Conservation (phyloP, 768 basidiomycete genomes). For the Candolleomyces efflorescens region DNA sequence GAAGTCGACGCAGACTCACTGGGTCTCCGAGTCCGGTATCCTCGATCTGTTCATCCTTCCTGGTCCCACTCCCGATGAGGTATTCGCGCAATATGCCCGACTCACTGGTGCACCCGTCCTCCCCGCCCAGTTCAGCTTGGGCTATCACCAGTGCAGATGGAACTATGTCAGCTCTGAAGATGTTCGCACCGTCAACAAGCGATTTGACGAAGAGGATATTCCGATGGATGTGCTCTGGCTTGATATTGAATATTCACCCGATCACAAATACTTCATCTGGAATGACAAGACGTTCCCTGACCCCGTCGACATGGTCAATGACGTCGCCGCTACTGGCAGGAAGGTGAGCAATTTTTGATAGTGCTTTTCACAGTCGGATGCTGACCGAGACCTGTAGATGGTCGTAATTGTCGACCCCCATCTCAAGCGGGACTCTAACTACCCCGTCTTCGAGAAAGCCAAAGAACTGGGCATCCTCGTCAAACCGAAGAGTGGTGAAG, state of each 20-base stretch:
- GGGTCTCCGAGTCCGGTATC: slow-evolving; percentile 97
- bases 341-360: slow-evolving; percentile 49
- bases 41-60: slow-evolving; percentile 92
- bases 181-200: slow-evolving; percentile 74
- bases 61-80: slow-evolving; percentile 76
- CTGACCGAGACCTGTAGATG: slow-evolving; percentile 56
- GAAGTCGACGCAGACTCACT: slow-evolving; percentile 83
- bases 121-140: slow-evolving; percentile 89
- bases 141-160: slow-evolving; percentile 98
- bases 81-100: slow-evolving; percentile 81
- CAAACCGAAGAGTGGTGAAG: slow-evolving; percentile 73
- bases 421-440: slow-evolving; percentile 74
- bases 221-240: slow-evolving; percentile 97
- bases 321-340: slow-evolving; percentile 78
- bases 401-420: slow-evolving; percentile 98
- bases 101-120: slow-evolving; percentile 85
- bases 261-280: slow-evolving; percentile 98
- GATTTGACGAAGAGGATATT: slow-evolving; percentile 92
- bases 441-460: slow-evolving; percentile 83
- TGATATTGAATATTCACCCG: slow-evolving; percentile 92
- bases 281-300: slow-evolving; percentile 89
- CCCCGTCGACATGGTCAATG: slow-evolving; percentile 89
- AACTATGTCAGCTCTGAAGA: slow-evolving; percentile 93
- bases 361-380: not conserved
- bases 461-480: slow-evolving; percentile 78